Evolutionary conservation across 1,139 yeast species (phyloP).

Genomic region (Nakaseomyces nivariensis): DNA sequence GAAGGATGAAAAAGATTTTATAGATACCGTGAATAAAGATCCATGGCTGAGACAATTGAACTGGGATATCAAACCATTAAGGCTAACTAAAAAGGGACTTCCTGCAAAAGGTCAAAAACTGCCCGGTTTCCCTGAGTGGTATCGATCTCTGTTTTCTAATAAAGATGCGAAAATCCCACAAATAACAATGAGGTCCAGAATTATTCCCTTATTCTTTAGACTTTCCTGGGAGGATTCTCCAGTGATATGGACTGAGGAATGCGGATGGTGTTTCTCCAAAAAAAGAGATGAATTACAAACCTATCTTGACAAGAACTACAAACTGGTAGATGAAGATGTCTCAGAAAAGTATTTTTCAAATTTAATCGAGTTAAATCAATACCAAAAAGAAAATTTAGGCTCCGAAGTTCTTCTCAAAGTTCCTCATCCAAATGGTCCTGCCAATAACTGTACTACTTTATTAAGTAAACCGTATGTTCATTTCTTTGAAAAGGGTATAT

Average conservation of each 20-base stretch:
- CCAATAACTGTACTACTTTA: conserved; percentile 63
- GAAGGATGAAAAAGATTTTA: conserved; percentile 22
- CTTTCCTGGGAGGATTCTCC: conserved; percentile 85
- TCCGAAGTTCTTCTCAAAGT: conserved; percentile 43
- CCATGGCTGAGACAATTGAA: conserved; percentile 89
- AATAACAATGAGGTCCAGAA: conserved; percentile 62
- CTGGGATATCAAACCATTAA: conserved; percentile 62
- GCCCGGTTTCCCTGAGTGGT: conserved; percentile 96
- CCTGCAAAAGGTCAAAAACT: conserved; percentile 70
- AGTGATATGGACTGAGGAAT: conserved; percentile 61
- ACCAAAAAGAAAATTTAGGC: conserved; percentile 1
- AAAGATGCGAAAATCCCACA: conserved; percentile 37
- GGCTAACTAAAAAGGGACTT: conserved; percentile 60
- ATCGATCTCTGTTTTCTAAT: conserved; percentile 55
- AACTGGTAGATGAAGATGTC: conserved; percentile 19
- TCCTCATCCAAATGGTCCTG: conserved; percentile 88
- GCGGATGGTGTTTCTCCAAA: conserved; percentile 87
- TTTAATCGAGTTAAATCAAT: conserved; percentile 7
- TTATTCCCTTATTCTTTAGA: conserved; percentile 65
- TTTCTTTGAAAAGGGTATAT: conserved; percentile 61
- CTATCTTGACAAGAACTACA: conserved; percentile 46
- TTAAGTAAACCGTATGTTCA: conserved; percentile 67
- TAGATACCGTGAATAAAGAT: conserved; percentile 37
- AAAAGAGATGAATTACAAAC: conserved; percentile 31
- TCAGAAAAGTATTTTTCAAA: conserved; percentile 9